Evolutionary conservation across 2,329 filamentous ascomycete genomes (phyloP), one percentile per base, ranked within the genome.

Genomic region (Claviceps arundinis): DNA sequence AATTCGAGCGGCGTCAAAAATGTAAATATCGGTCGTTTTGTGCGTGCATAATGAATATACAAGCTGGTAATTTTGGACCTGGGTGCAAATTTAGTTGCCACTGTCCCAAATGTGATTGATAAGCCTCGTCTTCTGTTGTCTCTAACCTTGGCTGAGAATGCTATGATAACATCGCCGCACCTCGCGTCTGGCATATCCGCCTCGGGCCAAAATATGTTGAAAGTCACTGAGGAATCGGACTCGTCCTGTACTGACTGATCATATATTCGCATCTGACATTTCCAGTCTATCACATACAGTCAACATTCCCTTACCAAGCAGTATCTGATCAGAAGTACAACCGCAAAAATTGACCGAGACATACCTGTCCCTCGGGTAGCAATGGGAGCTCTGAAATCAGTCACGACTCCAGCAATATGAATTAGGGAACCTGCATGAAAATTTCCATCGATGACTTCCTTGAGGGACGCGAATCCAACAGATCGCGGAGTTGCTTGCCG

Each of bases 351-450:
- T 11, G 30, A 17, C 24, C 37, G 47, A 47, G 13, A n/a, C 65
- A 57, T 66, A 74, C 86, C 83, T 24, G 64, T 60, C 22, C 77
- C 74, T 51, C 55, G 69, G 1, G 81, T 81, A 11, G 63, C 52
- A 0, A 70, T 71, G 1, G 80, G 77, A 1, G 73, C 65, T 52
- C 79, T 73, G 48, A 73, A 75, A 58, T 91, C 86, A 50, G 80
- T 78, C 3, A 91, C 77, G 4, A 91, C 66, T 1, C 88, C 89
- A 49, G 89, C 75, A 42, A 93, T 68, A 65, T 72, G 84, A 56
- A 82, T 70, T 5, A 69, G 53, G 2, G 43, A 58, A 30, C 62
- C 56, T 26, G 58, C 16, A 8, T 57, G 47, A 46, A 65, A 52
- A 24, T 64, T 62, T 19, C 65, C 65, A 49, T 75, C 65, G 55